phyloP scores from a whole-genome alignment of 352 stramenopile species.

The Sclerospora graminicola region DNA sequence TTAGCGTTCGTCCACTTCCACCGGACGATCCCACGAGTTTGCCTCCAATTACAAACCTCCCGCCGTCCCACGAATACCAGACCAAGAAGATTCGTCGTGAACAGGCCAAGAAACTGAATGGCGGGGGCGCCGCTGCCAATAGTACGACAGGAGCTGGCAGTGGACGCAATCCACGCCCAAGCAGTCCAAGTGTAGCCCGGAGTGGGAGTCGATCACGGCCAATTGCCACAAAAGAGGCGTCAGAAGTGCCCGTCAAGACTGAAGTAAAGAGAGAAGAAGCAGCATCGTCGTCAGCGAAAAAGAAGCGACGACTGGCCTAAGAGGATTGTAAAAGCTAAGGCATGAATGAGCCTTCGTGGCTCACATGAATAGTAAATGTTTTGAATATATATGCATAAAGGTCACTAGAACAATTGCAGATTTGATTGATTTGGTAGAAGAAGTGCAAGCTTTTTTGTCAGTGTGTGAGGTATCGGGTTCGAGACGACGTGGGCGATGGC shows the following conservation, averaged over 20 bases:
- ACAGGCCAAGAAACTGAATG: constrained; percentile 60
- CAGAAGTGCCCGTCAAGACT: constrained; percentile 15
- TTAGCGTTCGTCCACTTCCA: constrained; percentile 67
- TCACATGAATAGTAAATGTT: background rate
- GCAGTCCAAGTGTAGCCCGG: constrained; percentile 8
- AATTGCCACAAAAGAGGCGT: constrained; percentile 8
- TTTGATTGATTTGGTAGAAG: too few species aligned
- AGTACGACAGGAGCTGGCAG: constrained; percentile 23
- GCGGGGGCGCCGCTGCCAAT: constrained; percentile 25
- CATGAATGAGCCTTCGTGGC: background rate
- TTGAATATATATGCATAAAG: background rate
- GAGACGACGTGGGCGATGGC: constrained; percentile 4
- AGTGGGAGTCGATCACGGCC: constrained; percentile 15
- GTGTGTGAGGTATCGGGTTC: background rate
- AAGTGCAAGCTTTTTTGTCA: too few species aligned
- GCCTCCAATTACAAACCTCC: constrained; percentile 58
- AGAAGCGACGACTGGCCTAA: constrained; percentile 52
- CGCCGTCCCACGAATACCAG: constrained; percentile 81
- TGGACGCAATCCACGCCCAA: constrained; percentile 12
- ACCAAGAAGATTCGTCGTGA: constrained; percentile 86
- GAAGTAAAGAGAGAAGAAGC: constrained; percentile 26
- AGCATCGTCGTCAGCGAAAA: constrained; percentile 25
- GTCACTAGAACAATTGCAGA: too few species aligned
- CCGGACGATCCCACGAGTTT: constrained; percentile 53
- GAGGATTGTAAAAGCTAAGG: background rate